Base-by-base conservation (phyloP, 1,139 yeast genomes). In the Debaryomyces fabryi region DNA sequence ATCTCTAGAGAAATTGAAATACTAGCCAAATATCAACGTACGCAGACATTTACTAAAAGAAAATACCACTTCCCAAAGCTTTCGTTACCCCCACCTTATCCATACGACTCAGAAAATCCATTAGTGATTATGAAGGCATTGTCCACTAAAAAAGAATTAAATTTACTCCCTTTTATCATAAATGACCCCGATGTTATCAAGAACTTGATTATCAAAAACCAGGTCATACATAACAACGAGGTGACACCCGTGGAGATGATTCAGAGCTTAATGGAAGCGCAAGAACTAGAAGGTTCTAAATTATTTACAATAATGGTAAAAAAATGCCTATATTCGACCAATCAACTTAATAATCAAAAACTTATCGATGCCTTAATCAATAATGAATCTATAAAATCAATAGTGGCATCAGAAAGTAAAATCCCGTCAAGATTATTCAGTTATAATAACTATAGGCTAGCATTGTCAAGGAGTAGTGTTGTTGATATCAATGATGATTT, bases 231-330 rank as follows among this genome's bases (percentile, higher is more conserved):
- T 16, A 24, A 39, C 3, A 29, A 21, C 2, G 41, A 38, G 1
- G 39, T 41, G 9, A 44, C 44, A 10, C 52, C 55, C 6, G 30
- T 47, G 21, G 43, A 37, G 6, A 18, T 54, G 46, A 49, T 56
- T 15, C 49, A 46, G 38, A 49, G 54, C 18, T 30, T 60, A 10
- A 47, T 54, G 51, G 48, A 50, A 9, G 42, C 54, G 5, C 59
- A 60, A 25, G 49, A 47, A 13, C 39, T 50, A 35, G 63, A 61
- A 45, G 65, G 65, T 1, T 52, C 52, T 27, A 32, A 48, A n/a
- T 34, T 61, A 15, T 59, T 49, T 41, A 51, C 47, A 2, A 48
- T 59, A 3, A 39, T 61, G 45, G 47, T 56, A 2, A 52, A 54
- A 24, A 57, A 49, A 36, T 37, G 47, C 10, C 32, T 55, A 16